These are phyloP conservation scores for Cyberlindnera saturnus DNA, from an alignment of 805 yeast genomes.

Conservation along the genomic window DNA sequence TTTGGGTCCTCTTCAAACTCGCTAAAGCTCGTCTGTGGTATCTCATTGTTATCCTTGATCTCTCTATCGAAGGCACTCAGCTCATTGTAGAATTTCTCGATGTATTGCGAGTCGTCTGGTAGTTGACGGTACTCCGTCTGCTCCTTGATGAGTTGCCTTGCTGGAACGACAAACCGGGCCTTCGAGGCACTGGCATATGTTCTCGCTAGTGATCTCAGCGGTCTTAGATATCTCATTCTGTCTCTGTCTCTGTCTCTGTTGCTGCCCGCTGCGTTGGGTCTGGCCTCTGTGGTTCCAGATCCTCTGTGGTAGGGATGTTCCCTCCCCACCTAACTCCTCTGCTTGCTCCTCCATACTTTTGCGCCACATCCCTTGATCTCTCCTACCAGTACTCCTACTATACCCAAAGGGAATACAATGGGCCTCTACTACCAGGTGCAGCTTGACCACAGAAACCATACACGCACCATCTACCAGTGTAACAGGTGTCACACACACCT, in stretches of 20 bases:
- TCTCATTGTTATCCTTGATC: conserved; percentile 19
- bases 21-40: conserved; percentile 25
- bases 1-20: conserved; percentile 35
- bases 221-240: no score
- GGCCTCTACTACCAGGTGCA: conserved; percentile 16
- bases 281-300: no score
- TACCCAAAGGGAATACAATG: conserved; percentile 5
- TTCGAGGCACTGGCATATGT: conserved; percentile 11
- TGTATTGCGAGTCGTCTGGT: conserved; percentile 48
- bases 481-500: conserved; percentile 16
- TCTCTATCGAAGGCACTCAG: conserved; percentile 28
- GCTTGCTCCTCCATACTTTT: no score
- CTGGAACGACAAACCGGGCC: conserved; percentile 11
- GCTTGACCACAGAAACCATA: conserved; percentile 8
- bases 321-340: no score
- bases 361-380: no score
- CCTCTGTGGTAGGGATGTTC: no score
- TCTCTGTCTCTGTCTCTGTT: no score
- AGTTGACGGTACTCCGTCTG: conserved; percentile 36
- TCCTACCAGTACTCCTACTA: no score
- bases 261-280: no score
- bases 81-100: conserved; percentile 43
- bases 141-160: conserved; percentile 16
- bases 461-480: conserved; percentile 17
- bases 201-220: not conserved